phyloP scores from a whole-genome alignment of 2,329 filamentous ascomycete species.

The Juglanconis juglandina region DNA sequence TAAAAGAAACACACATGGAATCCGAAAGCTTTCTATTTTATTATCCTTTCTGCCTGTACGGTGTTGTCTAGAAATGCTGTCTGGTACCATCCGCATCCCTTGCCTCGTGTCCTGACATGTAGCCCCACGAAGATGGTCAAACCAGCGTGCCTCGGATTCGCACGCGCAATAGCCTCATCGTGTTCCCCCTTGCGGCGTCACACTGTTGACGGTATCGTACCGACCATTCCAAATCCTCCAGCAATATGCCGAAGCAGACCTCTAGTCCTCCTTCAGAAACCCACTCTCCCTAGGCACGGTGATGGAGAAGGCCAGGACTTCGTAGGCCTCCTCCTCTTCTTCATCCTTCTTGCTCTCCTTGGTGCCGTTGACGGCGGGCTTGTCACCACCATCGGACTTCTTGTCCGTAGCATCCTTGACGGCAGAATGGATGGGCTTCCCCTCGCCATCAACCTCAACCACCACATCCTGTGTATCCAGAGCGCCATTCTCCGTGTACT shows the following conservation, averaged over 20 bases:
- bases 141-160: too few relatives aligned
- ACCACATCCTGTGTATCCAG: slow-evolving; percentile 53
- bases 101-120: too few relatives aligned
- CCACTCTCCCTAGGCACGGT: slow-evolving; percentile 19
- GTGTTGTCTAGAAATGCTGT: too few relatives aligned
- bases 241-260: neutral
- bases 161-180: too few relatives aligned
- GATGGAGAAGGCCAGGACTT: slow-evolving; percentile 28
- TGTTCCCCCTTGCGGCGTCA: too few relatives aligned
- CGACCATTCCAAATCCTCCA: neutral
- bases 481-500: slow-evolving; percentile 71
- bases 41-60: too few relatives aligned
- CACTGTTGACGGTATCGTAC: neutral
- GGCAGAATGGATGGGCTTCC: slow-evolving; percentile 35
- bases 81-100: too few relatives aligned
- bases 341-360: slow-evolving; percentile 35
- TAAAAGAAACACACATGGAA: too few relatives aligned
- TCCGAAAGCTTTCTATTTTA: too few relatives aligned
- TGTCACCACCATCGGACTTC: slow-evolving; percentile 14
- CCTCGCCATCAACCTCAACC: slow-evolving; percentile 50
- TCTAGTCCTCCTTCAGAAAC: slow-evolving; percentile 18
- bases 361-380: slow-evolving; percentile 19
- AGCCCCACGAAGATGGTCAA: too few relatives aligned
- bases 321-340: slow-evolving; percentile 24
- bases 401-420: slow-evolving; percentile 29